These are phyloP conservation scores for Geranium incanum DNA, from an alignment of 441 rosid species.

Conservation along the genomic window DNA sequence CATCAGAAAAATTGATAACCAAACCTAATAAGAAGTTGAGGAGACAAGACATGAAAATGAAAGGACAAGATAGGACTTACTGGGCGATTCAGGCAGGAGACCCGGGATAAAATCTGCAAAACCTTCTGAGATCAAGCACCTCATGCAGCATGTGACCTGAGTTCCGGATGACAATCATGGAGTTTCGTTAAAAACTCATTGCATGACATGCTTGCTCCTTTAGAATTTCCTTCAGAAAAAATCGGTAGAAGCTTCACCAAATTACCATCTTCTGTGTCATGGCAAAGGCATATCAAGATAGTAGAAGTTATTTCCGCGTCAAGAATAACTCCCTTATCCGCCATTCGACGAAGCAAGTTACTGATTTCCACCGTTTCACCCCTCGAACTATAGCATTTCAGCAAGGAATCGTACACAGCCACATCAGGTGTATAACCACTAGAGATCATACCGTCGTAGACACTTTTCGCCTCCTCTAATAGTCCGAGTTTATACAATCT, in stretches of 20 bases:
- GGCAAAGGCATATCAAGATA: constrained; percentile 45
- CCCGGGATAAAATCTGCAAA: background rate
- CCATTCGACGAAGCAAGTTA: constrained; percentile 42
- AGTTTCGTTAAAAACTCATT: constrained; percentile 29
- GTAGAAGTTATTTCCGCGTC: constrained; percentile 43
- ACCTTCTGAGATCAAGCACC: background rate
- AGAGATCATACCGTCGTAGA: constrained; percentile 47
- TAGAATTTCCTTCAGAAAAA: constrained; percentile 27
- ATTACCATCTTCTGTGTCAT: constrained; percentile 31
- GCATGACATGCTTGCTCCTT: constrained; percentile 25
- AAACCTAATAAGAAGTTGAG: no score
- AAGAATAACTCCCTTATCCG: constrained; percentile 38
- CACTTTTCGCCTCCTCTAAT: constrained; percentile 43
- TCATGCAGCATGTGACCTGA: constrained; percentile 17
- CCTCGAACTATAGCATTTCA: constrained; percentile 38
- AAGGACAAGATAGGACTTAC: background rate
- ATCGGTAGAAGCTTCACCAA: constrained; percentile 35
- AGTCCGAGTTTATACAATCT: constrained; percentile 49
- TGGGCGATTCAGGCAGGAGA: background rate
- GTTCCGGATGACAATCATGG: constrained; percentile 15
- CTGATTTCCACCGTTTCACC: constrained; percentile 42
- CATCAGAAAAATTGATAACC: no score
- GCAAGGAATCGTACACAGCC: constrained; percentile 45
- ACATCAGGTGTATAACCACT: constrained; percentile 44
- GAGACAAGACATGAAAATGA: background rate